phyloP scores from a whole-genome alignment of 345 rosid species.

The Camelina hispida region DNA sequence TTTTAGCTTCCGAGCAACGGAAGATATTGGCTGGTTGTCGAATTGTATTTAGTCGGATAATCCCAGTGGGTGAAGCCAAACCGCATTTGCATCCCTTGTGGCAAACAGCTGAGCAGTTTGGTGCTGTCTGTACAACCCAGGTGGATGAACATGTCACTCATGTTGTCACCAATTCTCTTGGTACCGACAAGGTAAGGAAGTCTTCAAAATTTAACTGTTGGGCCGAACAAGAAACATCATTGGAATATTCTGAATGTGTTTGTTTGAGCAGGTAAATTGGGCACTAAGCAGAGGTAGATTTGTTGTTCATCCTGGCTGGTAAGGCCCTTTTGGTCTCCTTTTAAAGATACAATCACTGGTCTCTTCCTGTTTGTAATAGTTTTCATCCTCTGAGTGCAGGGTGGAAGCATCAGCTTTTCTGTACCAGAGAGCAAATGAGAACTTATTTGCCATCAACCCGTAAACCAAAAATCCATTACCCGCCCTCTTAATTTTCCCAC shows the following conservation, averaged over 20 bases:
- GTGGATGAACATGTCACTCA: slow-evolving; percentile 93
- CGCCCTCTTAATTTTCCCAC: background rate
- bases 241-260: slow-evolving; percentile 32
- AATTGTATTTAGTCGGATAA: slow-evolving; percentile 86
- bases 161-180: slow-evolving; percentile 93
- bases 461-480: slow-evolving; percentile 46
- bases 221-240: background rate
- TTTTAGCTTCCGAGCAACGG: slow-evolving; percentile 81
- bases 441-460: slow-evolving; percentile 78
- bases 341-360: background rate
- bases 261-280: slow-evolving; percentile 89
- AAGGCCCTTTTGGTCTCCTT: slow-evolving; percentile 40
- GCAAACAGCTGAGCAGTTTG: slow-evolving; percentile 98
- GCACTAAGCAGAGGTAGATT: slow-evolving; percentile 73
- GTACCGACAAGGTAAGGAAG: slow-evolving; percentile 88
- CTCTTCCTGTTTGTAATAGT: slow-evolving; percentile 22
- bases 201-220: slow-evolving; percentile 10
- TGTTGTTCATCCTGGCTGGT: slow-evolving; percentile 99
- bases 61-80: slow-evolving; percentile 92
- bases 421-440: slow-evolving; percentile 93
- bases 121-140: slow-evolving; percentile 91
- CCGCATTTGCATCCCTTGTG: slow-evolving; percentile 95
- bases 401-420: slow-evolving; percentile 99
- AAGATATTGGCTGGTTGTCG: slow-evolving; percentile 89
- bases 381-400: slow-evolving; percentile 56